phyloP scores from a whole-genome alignment of 768 basidiomycete species.

The Russula sp. region DNA sequence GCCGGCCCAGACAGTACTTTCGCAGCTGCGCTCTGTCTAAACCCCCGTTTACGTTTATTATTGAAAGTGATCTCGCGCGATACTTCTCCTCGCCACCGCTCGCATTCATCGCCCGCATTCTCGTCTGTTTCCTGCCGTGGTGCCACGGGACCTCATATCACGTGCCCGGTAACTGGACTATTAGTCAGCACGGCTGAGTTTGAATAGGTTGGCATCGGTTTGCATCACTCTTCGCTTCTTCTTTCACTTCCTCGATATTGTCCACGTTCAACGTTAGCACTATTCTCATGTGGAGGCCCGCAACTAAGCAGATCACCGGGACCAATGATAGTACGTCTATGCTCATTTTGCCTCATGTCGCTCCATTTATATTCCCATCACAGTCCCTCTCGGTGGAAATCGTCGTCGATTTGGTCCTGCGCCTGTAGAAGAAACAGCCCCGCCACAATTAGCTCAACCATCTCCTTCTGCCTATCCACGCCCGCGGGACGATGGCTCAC shows the following conservation, averaged over 20 bases:
- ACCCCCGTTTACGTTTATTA: no score
- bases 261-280: constrained; percentile 15
- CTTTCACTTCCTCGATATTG: constrained; percentile 29
- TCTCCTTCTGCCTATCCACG: constrained; percentile 85
- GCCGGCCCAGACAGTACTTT: no score
- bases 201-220: constrained; percentile 22
- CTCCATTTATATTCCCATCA: constrained; percentile 22
- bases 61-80: no score
- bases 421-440: constrained; percentile 73
- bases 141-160: not conserved
- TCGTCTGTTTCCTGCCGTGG: no score
- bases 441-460: constrained; percentile 83
- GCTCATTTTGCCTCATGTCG: constrained; percentile 6
- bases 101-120: no score
- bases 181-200: constrained; percentile 29
- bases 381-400: constrained; percentile 70
- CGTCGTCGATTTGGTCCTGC: constrained; percentile 91
- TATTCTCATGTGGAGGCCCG: constrained; percentile 77
- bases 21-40: no score
- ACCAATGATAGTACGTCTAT: constrained; percentile 83
- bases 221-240: constrained; percentile 29
- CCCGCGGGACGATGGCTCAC: constrained; percentile 47
- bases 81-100: no score
- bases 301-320: constrained; percentile 85
- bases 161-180: not conserved